Conservation (phyloP, 2,329 filamentous ascomycete species). For the Colletotrichum gigasporum region DNA sequence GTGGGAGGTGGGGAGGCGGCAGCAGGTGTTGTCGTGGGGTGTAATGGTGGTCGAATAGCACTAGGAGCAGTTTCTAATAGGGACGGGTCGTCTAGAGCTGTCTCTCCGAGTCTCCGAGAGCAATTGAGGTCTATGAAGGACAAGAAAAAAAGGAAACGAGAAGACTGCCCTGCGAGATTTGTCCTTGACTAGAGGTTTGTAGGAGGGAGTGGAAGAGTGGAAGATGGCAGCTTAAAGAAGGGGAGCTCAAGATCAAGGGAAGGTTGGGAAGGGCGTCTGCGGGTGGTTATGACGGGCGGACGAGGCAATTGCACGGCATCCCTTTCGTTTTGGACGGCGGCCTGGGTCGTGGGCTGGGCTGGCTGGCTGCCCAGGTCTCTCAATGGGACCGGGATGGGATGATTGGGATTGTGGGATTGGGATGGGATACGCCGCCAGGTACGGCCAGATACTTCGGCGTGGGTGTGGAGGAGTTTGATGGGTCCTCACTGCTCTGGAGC, state of each 20-base stretch:
- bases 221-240: constrained; percentile 32
- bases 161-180: constrained; percentile 26
- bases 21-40: background rate
- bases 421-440: too few species aligned
- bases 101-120: constrained; percentile 25
- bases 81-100: constrained; percentile 20
- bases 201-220: constrained; percentile 15
- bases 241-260: constrained; percentile 26
- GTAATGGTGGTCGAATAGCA: background rate
- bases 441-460: constrained; percentile 23
- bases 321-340: constrained; percentile 25
- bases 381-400: constrained; percentile 26
- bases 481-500: constrained; percentile 23
- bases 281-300: constrained; percentile 25
- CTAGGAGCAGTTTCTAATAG: background rate
- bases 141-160: constrained; percentile 31
- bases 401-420: constrained; percentile 27
- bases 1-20: background rate
- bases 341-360: constrained; percentile 26
- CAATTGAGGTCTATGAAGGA: constrained; percentile 31
- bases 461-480: constrained; percentile 27
- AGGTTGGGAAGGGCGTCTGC: constrained; percentile 13
- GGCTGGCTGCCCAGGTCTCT: constrained; percentile 20
- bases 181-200: constrained; percentile 26
- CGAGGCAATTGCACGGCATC: constrained; percentile 30